Evolutionary conservation across 768 basidiomycete species (phyloP).

Genomic region (Panaeolus papilionaceus): DNA sequence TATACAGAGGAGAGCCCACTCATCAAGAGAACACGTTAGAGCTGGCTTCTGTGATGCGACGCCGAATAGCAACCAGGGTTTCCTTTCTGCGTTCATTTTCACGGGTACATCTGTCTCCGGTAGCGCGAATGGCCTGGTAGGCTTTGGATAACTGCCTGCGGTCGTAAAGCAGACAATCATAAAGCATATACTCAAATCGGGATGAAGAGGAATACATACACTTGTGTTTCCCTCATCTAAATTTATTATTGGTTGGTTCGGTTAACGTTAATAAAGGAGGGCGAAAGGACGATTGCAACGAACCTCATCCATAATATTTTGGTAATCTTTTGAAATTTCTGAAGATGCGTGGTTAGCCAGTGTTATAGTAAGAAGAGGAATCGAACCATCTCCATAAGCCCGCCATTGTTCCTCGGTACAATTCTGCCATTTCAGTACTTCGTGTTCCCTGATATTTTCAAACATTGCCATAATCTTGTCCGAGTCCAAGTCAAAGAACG

Average conservation of each 20-base stretch:
- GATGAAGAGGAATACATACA: not conserved
- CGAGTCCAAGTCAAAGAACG: not conserved
- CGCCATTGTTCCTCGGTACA: not conserved
- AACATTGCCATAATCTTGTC: not conserved
- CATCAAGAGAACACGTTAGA: not conserved
- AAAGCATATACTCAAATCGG: not conserved
- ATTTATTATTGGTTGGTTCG: not conserved
- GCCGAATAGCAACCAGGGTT: not conserved
- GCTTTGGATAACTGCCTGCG: not conserved
- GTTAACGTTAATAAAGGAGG: not conserved
- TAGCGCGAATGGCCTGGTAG: not conserved
- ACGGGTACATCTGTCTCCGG: not conserved
- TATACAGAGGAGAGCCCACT: not conserved
- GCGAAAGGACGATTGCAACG: not conserved
- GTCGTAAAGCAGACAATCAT: not conserved
- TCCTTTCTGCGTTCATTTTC: not conserved
- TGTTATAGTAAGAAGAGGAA: no score
- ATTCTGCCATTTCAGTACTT: not conserved
- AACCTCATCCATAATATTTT: not conserved
- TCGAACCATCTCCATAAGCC: not conserved
- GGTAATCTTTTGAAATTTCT: not conserved
- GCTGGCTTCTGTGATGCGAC: constrained; percentile 8
- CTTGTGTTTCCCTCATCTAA: not conserved
- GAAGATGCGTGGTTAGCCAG: not conserved
- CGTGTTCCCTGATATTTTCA: not conserved